A percentile compares a stretch with the other conserved stretches of the same genome.
These are phyloP conservation scores for Candida taoyuanica DNA, from an alignment of 805 yeast species.

Conservation along the genomic window DNA sequence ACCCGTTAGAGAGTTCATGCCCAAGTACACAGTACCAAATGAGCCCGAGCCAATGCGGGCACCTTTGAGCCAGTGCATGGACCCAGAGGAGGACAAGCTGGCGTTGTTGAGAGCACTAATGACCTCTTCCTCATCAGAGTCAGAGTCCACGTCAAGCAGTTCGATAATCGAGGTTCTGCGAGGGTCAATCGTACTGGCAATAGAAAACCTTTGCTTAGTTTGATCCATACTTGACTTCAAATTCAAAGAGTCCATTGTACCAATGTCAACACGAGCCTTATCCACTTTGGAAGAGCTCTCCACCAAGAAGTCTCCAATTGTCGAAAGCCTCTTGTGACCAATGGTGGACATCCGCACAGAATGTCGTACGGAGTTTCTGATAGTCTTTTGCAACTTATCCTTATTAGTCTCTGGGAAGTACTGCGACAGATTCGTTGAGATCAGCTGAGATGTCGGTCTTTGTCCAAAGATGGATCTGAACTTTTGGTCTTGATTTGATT, in stretches of 20 bases:
- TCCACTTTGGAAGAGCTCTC: constrained; percentile 54
- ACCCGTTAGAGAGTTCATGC: constrained; percentile 88
- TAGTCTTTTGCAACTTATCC: constrained; percentile 68
- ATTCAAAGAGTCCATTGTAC: constrained; percentile 28
- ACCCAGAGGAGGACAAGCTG: constrained; percentile 40
- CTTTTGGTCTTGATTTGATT: constrained; percentile 18
- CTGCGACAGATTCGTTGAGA: constrained; percentile 82
- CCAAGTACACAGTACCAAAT: constrained; percentile 89
- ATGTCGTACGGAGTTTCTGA: constrained; percentile 77
- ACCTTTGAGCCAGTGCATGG: constrained; percentile 88
- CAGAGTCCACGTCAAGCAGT: constrained; percentile 23
- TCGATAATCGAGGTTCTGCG: constrained; percentile 26
- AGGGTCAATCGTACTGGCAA: constrained; percentile 22
- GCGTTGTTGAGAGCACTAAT: constrained; percentile 7
- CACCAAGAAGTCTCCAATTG: constrained; percentile 61
- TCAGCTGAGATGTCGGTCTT: constrained; percentile 90
- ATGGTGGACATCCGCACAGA: constrained; percentile 54
- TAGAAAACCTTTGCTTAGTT: constrained; percentile 23
- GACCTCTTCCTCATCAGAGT: constrained; percentile 15
- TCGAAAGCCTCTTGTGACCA: constrained; percentile 33
- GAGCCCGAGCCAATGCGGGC: constrained; percentile 92
- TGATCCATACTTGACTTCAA: constrained; percentile 30
- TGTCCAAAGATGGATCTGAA: constrained; percentile 62
- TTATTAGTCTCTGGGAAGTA: constrained; percentile 85
- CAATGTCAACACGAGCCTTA: constrained; percentile 33